These are phyloP conservation scores for Prillingera fragicola DNA, from an alignment of 1,284 basidiomycete species.

Conservation along the genomic window DNA sequence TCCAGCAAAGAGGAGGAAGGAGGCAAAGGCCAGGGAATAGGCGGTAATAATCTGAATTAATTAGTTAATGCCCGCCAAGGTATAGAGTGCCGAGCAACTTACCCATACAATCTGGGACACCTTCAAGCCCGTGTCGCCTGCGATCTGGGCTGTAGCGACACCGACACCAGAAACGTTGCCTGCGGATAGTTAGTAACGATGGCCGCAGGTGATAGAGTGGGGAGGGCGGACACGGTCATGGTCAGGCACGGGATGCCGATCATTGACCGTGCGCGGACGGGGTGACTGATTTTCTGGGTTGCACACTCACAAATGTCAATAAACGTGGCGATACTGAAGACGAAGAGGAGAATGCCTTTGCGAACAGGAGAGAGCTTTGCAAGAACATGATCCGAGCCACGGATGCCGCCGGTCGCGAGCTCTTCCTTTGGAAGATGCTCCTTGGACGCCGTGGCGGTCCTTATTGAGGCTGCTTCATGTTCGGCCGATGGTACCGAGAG, in stretches of 20 bases:
- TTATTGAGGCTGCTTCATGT: too few relatives aligned
- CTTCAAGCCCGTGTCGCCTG: slow-evolving; percentile 24
- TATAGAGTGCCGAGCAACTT: slow-evolving; percentile 7
- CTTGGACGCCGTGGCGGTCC: too few relatives aligned
- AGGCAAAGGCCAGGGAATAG: slow-evolving; percentile 34
- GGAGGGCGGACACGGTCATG: not conserved
- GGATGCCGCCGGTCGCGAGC: too few relatives aligned
- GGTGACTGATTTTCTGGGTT: not conserved
- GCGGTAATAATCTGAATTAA: slow-evolving; percentile 29
- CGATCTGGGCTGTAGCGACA: slow-evolving; percentile 33
- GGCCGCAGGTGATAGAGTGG: not conserved
- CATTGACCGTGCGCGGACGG: not conserved
- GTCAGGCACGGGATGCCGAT: not conserved
- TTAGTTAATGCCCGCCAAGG: not conserved
- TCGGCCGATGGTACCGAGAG: too few relatives aligned
- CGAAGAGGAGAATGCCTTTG: slow-evolving; percentile 20
- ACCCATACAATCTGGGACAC: slow-evolving; percentile 37
- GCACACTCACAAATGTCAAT: slow-evolving; percentile 2
- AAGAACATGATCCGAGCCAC: slow-evolving; percentile 50
- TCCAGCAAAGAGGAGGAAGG: slow-evolving; percentile 41
- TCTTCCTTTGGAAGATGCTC: too few relatives aligned
- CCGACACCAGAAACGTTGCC: slow-evolving; percentile 31
- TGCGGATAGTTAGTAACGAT: not conserved
- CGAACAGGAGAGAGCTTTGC: slow-evolving; percentile 4
- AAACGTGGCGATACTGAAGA: slow-evolving; percentile 28